These are phyloP conservation scores for Tetrahymena elliotti DNA, from an alignment of 73 alveolate genomes.

Conservation along the genomic window DNA sequence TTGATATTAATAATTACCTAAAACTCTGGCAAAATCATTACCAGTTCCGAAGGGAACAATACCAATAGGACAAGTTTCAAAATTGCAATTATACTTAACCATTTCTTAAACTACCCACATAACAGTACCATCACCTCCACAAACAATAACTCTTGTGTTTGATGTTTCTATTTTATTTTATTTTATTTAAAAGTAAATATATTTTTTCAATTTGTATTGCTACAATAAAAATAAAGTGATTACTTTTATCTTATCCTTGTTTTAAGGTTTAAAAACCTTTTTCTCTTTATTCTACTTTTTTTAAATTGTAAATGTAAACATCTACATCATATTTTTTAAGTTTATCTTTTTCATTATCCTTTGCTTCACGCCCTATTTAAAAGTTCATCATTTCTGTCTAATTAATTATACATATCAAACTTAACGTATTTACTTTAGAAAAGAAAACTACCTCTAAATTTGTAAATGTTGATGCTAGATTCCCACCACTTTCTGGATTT, in stretches of 20 bases:
- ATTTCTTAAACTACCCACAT: slow-evolving; percentile 61
- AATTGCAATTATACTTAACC: slow-evolving; percentile 24
- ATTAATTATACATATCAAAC: neutral
- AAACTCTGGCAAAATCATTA: slow-evolving; percentile 57
- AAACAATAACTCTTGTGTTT: slow-evolving; percentile 21
- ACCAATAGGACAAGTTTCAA: slow-evolving; percentile 40
- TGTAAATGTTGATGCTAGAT: neutral
- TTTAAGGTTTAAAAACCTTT: neutral
- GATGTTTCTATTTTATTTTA: neutral
- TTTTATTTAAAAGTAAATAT: neutral
- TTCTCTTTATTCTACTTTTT: neutral
- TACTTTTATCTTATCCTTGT: neutral
- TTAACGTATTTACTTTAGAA: neutral
- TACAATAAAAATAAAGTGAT: neutral
- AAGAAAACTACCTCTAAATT: neutral
- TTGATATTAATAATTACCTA: neutral
- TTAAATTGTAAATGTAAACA: neutral
- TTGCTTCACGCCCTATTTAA: neutral
- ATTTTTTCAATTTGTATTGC: neutral
- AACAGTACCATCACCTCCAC: slow-evolving; percentile 86
- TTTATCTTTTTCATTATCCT: neutral
- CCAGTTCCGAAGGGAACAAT: slow-evolving; percentile 83
- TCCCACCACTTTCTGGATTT: neutral
- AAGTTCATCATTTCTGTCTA: neutral
- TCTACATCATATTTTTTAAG: neutral